Conservation (phyloP, 1,139 yeast species). For the Zygoascus meyerae region DNA sequence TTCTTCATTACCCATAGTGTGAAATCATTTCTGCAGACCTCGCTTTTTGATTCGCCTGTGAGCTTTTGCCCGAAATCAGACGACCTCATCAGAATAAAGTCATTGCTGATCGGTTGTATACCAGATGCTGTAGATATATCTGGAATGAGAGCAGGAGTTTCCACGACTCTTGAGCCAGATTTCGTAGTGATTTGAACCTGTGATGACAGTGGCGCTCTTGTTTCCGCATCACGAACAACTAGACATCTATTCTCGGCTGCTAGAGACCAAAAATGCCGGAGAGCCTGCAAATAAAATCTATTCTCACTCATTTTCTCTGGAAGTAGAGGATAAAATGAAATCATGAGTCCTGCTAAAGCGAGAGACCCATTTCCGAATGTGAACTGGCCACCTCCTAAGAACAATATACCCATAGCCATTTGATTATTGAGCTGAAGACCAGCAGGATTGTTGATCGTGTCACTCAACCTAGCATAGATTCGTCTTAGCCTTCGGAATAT, state of each 20-base stretch:
- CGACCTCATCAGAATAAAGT: constrained; percentile 40
- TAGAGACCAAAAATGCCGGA: constrained; percentile 88
- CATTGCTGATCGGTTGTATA: too few relatives aligned
- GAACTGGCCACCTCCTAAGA: constrained; percentile 89
- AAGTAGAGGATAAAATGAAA: constrained; percentile 70
- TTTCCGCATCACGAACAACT: constrained; percentile 62
- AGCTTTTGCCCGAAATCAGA: constrained; percentile 42
- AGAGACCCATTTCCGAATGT: constrained; percentile 63
- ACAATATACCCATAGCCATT: constrained; percentile 79
- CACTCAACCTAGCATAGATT: constrained; percentile 45
- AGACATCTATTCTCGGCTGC: constrained; percentile 79
- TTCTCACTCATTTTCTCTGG: constrained; percentile 40
- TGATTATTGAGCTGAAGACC: constrained; percentile 78
- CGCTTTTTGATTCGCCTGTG: constrained; percentile 22
- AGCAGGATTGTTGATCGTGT: constrained; percentile 29
- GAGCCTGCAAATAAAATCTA: constrained; percentile 72
- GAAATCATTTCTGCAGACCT: constrained; percentile 15
- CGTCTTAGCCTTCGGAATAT: constrained; percentile 67
- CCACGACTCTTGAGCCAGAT: not conserved
- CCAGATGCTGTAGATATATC: too few relatives aligned
- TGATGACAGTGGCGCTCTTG: constrained; percentile 38
- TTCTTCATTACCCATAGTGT: constrained; percentile 18
- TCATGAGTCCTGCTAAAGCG: constrained; percentile 66
- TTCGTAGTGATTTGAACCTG: constrained; percentile 42
- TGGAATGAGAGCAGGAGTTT: not conserved